A percentile compares a stretch with the other conserved stretches of the same genome.
Evolutionary conservation across 345 rosid genomes (phyloP).

Genomic region (Aquilaria sinensis): DNA sequence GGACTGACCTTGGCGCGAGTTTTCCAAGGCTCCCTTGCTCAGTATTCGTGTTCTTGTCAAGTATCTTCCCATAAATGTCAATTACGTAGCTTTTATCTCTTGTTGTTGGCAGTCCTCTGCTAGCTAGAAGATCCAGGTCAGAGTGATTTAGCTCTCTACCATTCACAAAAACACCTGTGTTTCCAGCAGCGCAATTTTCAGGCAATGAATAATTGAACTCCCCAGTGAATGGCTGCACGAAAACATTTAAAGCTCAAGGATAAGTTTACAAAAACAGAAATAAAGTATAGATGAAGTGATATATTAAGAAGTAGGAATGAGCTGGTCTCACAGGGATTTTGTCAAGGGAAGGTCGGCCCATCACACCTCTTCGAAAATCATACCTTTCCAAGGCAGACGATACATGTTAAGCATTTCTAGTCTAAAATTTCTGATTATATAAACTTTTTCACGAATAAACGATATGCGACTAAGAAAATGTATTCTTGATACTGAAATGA

Average conservation of each 20-base stretch:
- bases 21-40: constrained; percentile 71
- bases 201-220: constrained; percentile 74
- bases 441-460: no score
- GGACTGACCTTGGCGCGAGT: constrained; percentile 91
- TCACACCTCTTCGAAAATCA: constrained; percentile 75
- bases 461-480: no score
- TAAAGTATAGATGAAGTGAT: background rate
- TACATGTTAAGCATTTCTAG: no score
- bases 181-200: constrained; percentile 71
- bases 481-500: no score
- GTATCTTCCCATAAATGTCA: constrained; percentile 68
- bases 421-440: no score
- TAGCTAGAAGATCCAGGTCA: constrained; percentile 63
- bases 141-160: constrained; percentile 83
- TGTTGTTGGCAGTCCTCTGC: constrained; percentile 64
- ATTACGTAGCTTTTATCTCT: constrained; percentile 58
- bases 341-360: constrained; percentile 74
- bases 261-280: background rate
- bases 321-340: constrained; percentile 65
- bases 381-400: constrained; percentile 51
- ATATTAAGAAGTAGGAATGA: background rate
- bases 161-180: constrained; percentile 60
- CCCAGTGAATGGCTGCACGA: constrained; percentile 70
- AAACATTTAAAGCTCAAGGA: background rate
- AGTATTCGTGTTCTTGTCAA: constrained; percentile 71